Base-by-base conservation (phyloP, 2,329 filamentous ascomycete genomes). In the Penicillium griseofulvum region DNA sequence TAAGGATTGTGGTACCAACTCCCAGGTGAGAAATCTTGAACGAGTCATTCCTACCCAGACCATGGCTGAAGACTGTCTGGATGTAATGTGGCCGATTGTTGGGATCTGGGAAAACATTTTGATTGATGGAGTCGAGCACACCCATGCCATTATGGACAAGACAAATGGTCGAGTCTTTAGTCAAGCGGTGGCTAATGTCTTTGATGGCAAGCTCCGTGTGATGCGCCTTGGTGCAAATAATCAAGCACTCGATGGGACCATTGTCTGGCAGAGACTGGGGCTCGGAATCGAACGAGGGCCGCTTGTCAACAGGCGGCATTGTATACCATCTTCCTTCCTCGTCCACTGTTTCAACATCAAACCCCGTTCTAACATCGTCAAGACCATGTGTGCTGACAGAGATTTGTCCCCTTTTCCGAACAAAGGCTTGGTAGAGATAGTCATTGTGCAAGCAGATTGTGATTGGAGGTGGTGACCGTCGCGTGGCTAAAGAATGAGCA, bases 71-170 rank as follows among this genome's bases (percentile, higher is more conserved):
- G 59, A 87, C 79, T 9, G 89, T 90, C 28, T 91, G 72, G 55
- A 97, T 80, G 64, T 95, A 96, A 52, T 83, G 84, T 2, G 94
- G 94, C 26, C 89, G 82, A 0, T 76, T 78, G 0, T 74, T 70
- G 0, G 83, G 79, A 57, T 92, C 82, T 0, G 83, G 81, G 63
- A 96, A 97, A 28, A 95, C 71, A 11, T 81, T 72, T 33, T 81
- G 74, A 64, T 90, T 91, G 38, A 97, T 80, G 46, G 86, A 82
- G 46, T 97, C 91, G n/a, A 91, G 79, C 1, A 91, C 78, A 0
- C 94, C 93, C 72, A 97, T 83, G 1, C 92, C 91, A 59, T 93
- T 89, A 54, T 91, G 88, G 53, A 95, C 72, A 52, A 96, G 82
- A 56, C 89, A 85, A 8, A 96, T 81, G 0, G 90, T 89, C 1